Evolutionary conservation across 2,329 filamentous ascomycete species (phyloP).

Genomic region (Colletotrichum zoysiae): DNA sequence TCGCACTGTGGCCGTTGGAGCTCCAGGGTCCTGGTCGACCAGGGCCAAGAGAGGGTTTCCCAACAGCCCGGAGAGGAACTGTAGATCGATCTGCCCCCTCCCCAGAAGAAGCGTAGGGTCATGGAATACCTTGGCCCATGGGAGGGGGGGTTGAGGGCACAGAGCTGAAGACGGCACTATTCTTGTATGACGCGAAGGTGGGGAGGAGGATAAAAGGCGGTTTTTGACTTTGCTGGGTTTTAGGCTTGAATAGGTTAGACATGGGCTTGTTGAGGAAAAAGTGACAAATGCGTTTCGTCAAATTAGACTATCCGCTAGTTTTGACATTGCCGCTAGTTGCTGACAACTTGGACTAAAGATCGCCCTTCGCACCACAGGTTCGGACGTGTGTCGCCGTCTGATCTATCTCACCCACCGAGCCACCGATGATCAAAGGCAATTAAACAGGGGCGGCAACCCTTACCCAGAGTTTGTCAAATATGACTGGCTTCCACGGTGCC

Average conservation of each 20-base stretch:
- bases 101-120: too few relatives aligned
- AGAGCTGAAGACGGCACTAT: not conserved
- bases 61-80: not conserved
- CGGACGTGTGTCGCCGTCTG: not conserved
- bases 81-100: not conserved
- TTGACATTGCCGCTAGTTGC: not conserved
- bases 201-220: not conserved
- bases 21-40: not conserved
- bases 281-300: not conserved
- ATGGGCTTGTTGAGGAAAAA: not conserved
- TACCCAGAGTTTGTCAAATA: not conserved
- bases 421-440: not conserved
- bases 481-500: not conserved
- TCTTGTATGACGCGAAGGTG: not conserved
- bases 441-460: not conserved
- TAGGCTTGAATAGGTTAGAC: not conserved
- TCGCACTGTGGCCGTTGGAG: constrained; percentile 50
- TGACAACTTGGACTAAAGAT: not conserved
- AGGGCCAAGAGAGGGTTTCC: not conserved
- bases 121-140: not conserved
- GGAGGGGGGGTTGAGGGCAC: not conserved
- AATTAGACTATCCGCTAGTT: not conserved
- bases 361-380: too few relatives aligned
- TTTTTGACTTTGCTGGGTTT: not conserved
- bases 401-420: not conserved